Evolutionary conservation across 257 asterid species (phyloP).

Genomic region (Solanum arcanum): DNA sequence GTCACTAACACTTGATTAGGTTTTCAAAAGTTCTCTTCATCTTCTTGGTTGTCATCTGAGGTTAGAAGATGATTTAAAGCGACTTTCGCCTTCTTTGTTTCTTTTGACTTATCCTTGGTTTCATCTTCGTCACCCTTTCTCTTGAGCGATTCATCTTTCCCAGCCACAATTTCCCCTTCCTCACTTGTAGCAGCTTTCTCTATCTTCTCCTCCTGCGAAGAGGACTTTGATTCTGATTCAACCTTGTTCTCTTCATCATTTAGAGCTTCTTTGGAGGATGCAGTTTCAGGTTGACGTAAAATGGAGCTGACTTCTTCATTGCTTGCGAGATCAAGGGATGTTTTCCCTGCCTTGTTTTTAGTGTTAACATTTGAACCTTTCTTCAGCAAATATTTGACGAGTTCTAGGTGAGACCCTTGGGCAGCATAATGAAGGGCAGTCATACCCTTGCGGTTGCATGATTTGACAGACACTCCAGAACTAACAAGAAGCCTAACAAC

Average conservation of each 20-base stretch:
- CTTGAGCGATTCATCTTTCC: conserved; percentile 26
- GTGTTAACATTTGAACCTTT: conserved; percentile 52
- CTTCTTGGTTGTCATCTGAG: conserved; percentile 59
- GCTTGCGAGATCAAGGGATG: conserved; percentile 63
- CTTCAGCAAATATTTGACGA: conserved; percentile 62
- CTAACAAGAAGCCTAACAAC: conserved; percentile 49
- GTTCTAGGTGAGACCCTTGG: conserved; percentile 75
- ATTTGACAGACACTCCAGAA: conserved; percentile 59
- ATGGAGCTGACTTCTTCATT: conserved; percentile 46
- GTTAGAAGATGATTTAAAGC: conserved; percentile 74
- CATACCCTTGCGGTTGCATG: conserved; percentile 80
- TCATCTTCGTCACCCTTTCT: conserved; percentile 14
- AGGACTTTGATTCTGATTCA: conserved; percentile 8
- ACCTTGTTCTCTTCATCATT: conserved; percentile 19
- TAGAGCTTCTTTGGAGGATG: conserved; percentile 12
- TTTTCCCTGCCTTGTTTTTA: conserved; percentile 78
- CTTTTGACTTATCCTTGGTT: conserved; percentile 15
- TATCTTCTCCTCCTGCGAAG: conserved; percentile 14
- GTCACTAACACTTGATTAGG: neutral
- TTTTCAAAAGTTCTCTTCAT: conserved; percentile 30
- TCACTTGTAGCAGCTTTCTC: conserved; percentile 15
- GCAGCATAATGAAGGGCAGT: conserved; percentile 88
- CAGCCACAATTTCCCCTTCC: conserved; percentile 15
- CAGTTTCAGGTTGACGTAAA: conserved; percentile 28
- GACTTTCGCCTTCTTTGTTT: conserved; percentile 53